phyloP scores from a whole-genome alignment of 495 filamentous ascomycete species.

The Annulohypoxylon moriforme region DNA sequence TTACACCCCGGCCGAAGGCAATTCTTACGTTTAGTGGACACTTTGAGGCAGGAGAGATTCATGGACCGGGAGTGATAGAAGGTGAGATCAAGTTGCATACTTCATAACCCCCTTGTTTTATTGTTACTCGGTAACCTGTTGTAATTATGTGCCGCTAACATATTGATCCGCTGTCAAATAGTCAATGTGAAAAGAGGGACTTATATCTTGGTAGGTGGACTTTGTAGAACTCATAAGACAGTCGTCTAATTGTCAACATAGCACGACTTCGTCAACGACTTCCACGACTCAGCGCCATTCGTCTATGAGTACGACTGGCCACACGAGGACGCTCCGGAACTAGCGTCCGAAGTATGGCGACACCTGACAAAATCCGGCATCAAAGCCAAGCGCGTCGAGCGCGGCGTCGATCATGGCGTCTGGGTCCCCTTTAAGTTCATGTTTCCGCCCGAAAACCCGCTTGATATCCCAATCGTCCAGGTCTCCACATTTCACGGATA shows the following conservation, averaged over 20 bases:
- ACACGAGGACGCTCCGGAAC: conserved; percentile 27
- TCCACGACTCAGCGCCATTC: conserved; percentile 36
- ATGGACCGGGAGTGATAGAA: conserved; percentile 37
- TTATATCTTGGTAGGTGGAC: conserved; percentile 26
- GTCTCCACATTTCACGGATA: conserved; percentile 38
- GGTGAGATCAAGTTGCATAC: conserved; percentile 30
- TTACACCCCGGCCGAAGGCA: conserved; percentile 34
- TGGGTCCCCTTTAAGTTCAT: conserved; percentile 40
- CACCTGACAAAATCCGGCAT: conserved; percentile 29
- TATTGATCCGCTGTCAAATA: not conserved
- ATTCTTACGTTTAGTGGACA: conserved; percentile 38
- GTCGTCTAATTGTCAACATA: not conserved
- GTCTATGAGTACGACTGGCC: conserved; percentile 41
- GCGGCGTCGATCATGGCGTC: conserved; percentile 38
- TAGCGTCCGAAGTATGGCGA: conserved; percentile 26
- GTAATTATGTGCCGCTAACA: not conserved
- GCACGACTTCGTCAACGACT: conserved; percentile 40
- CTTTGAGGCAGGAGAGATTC: conserved; percentile 36
- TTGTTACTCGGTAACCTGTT: not conserved
- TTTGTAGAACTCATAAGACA: not conserved
- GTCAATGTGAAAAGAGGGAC: conserved; percentile 40
- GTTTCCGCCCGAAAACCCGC: conserved; percentile 32
- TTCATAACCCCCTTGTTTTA: not conserved
- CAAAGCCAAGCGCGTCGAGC: conserved; percentile 35
- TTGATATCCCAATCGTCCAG: conserved; percentile 34